Base-by-base conservation (phyloP, 2,329 filamentous ascomycete genomes). In the Microdochium paspali region DNA sequence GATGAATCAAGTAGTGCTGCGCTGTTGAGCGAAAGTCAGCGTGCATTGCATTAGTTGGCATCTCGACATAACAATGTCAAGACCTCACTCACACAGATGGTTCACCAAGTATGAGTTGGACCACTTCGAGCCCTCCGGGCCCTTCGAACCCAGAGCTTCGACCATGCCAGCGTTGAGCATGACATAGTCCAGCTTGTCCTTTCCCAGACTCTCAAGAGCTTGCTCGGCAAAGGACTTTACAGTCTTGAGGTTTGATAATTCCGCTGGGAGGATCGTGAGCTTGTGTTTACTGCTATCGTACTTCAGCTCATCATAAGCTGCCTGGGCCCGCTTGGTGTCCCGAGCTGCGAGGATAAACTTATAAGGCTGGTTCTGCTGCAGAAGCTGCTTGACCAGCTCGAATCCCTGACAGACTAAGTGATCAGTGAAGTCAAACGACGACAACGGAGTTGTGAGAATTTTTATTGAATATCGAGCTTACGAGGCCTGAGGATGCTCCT, bases 1-100 rank as follows among this genome's bases (percentile, higher is more conserved):
- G 60, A 51, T 77, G 74, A 0, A 67, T 58, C 1, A 79, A 65
- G 48, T 78, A 78, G 54, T 77, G 74, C 48, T 78, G 75, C 4
- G 75, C 74, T 77, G 21, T 10, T 2, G n/a, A 24, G 15, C 23
- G 4, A 2, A 10, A 2, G 28, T 47, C 28, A 50, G 47, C 23
- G n/a, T 31, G 31, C 32, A 31, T 13, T 13, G 32, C 10, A 25
- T 13, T 15, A 24, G 25, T 21, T 13, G 3, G 30, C 13, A 31
- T 32, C 23, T 31, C 40, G 13, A 26, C 28, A 24, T 1, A 15
- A n/a, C 5, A 26, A 30, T 3, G 13, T 4, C 10, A 1, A 12
- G 47, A 18, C 10, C 10, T 5, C 21, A 21, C 68, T 54, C 46
- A 77, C 74, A 70, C 9, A 77, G 62, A 48, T 77, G 73, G 50